These are phyloP conservation scores for Phialocephala sp. DNA, from an alignment of 2,329 filamentous ascomycete species.

Conservation along the genomic window DNA sequence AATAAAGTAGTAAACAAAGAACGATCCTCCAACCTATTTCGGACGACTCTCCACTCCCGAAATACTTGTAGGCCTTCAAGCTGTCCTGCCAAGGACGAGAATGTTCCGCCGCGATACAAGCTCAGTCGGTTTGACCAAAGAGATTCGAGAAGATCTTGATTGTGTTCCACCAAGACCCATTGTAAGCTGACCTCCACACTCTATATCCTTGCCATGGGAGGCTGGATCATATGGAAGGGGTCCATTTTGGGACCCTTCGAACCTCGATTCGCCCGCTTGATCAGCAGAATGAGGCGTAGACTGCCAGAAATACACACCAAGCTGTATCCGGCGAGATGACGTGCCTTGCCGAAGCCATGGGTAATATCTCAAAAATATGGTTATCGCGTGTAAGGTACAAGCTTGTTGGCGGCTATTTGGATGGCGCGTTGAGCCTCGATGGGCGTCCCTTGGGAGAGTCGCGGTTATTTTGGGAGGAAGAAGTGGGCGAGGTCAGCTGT, in stretches of 20 bases:
- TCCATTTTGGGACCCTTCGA: not conserved
- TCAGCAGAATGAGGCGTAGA: not conserved
- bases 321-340: slow-evolving; percentile 3
- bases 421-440: slow-evolving; percentile 5
- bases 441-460: not conserved
- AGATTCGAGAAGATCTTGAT: slow-evolving; percentile 12
- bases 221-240: slow-evolving; percentile 3
- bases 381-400: slow-evolving; percentile 5
- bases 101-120: slow-evolving; percentile 12
- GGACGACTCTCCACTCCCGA: slow-evolving; percentile 13
- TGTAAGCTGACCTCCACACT: slow-evolving; percentile 17
- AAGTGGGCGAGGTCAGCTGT: not conserved
- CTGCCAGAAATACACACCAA: slow-evolving; percentile 8
- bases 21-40: slow-evolving; percentile 12
- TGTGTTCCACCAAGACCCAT: not conserved
- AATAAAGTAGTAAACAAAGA: slow-evolving; percentile 4
- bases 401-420: slow-evolving; percentile 6
- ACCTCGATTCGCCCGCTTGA: slow-evolving; percentile 2
- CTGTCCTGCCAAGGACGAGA: slow-evolving; percentile 4
- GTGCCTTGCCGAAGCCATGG: not conserved
- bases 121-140: not conserved
- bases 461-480: slow-evolving; percentile 10
- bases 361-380: not conserved
- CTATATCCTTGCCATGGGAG: slow-evolving; percentile 5
- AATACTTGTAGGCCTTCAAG: slow-evolving; percentile 14